Base-by-base conservation (phyloP, 345 rosid genomes). In the Linum lewisii region DNA sequence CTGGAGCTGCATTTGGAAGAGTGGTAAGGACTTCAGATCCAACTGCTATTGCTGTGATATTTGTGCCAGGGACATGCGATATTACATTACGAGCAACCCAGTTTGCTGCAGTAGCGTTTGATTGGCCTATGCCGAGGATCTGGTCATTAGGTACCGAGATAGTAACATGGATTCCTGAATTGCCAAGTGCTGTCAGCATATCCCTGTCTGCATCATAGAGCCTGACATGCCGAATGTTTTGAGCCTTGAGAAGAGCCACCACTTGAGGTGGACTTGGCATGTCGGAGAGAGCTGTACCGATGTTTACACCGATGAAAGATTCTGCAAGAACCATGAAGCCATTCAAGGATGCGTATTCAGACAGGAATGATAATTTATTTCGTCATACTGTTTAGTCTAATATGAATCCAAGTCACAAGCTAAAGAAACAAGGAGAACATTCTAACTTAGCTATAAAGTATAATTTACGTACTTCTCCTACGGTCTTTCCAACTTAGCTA, bases 81-180 rank as follows among this genome's bases (percentile, higher is more conserved):
- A 85, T 69, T 7, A 93, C 81, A 75, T 87, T 90, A 45, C 88
- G 87, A 22, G 88, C 73, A 60, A 93, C 90, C 99, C 99, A 93
- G 63, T 90, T 87, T 21, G 92, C 99, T 56, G 99, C 97, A 0
- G 97, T 90, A 51, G 92, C 90, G 75, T 93, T 93, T 52, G 99
- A 93, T 66, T 87, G 96, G 69, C 99, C 96, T 36, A 93, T 87
- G 51, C 96, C 99, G 23, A 93, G 94, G 61, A 93, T 81, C 70
- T 87, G 88, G 11, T 93, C 95, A 63, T 90, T 89, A n/a, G 99
- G 95, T 52, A 93, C 84, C 37, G 97, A 85, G 70, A 93, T 82
- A 1, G 82, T 81, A 20, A 93, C 95, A 19, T 72, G 79, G 58
- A 93, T 69, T 68, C 95, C 92, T 4, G 99, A 77, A 65, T 90